Evolutionary conservation across 768 basidiomycete genomes (phyloP).

Genomic region (Peribolospora baueri): DNA sequence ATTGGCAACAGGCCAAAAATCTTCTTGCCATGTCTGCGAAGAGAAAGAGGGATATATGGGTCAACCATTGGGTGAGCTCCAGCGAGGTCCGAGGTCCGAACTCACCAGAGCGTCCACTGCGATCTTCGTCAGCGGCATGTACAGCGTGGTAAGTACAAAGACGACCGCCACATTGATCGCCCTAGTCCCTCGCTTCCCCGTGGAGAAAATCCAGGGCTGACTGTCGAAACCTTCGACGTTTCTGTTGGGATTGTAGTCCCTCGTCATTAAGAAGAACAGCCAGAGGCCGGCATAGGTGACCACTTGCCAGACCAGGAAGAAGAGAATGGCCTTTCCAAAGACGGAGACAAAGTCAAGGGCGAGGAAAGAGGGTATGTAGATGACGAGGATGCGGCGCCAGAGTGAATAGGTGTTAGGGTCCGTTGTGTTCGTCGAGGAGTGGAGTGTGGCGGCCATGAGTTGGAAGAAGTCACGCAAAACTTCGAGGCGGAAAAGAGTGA

Average conservation of each 20-base stretch:
- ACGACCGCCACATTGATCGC: slow-evolving; percentile 35
- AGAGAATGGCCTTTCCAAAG: slow-evolving; percentile 33
- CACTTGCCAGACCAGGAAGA: slow-evolving; percentile 10
- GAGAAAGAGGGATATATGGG: no score
- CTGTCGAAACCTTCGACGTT: slow-evolving; percentile 11
- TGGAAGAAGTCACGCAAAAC: neutral
- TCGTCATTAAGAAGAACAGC: slow-evolving; percentile 20
- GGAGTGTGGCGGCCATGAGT: neutral
- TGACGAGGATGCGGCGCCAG: slow-evolving; percentile 3
- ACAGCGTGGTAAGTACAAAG: slow-evolving; percentile 42
- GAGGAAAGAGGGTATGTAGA: slow-evolving; percentile 39
- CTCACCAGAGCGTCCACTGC: slow-evolving; percentile 39
- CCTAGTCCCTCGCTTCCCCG: slow-evolving; percentile 15
- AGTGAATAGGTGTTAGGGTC: neutral
- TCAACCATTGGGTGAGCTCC: no score
- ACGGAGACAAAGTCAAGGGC: slow-evolving; percentile 48
- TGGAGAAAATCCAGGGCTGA: neutral
- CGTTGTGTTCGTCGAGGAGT: neutral
- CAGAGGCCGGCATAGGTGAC: slow-evolving; percentile 18
- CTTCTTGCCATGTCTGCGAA: neutral
- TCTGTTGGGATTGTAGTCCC: neutral
- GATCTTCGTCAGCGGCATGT: slow-evolving; percentile 54
- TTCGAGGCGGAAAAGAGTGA: neutral
- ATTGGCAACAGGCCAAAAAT: slow-evolving; percentile 36
- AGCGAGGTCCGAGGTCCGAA: no score